Conservation (phyloP, 331 rosid species). For the Cydonia oblonga region DNA sequence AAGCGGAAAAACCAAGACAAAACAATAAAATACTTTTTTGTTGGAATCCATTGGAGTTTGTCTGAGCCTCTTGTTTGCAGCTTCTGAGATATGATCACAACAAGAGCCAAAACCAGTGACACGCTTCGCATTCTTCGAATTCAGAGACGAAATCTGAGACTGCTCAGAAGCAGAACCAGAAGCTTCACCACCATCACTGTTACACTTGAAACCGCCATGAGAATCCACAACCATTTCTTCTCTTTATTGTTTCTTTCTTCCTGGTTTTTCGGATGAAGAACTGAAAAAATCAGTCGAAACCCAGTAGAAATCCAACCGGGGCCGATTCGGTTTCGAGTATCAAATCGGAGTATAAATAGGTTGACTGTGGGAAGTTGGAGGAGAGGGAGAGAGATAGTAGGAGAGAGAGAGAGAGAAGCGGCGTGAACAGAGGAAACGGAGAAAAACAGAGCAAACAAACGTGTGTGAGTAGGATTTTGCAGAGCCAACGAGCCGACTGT, state of each 20-base stretch:
- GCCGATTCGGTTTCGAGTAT: no score
- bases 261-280: background rate
- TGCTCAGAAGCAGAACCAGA: background rate
- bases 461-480: background rate
- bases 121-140: background rate
- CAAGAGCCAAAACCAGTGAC: background rate
- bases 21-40: background rate
- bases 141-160: background rate
- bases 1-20: no score
- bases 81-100: background rate
- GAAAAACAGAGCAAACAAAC: background rate
- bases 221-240: background rate
- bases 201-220: background rate
- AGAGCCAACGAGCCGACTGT: background rate
- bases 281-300: no score
- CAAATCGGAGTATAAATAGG: no score
- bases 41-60: background rate
- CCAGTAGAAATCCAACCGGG: no score
- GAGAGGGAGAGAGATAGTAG: background rate
- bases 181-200: background rate
- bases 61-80: conserved; percentile 10
- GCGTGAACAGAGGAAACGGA: background rate
- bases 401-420: background rate
- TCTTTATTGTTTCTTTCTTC: background rate
- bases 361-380: no score